Evolutionary conservation across 352 stramenopile genomes (phyloP).

Genomic region (Globisporangium sylvaticum): DNA sequence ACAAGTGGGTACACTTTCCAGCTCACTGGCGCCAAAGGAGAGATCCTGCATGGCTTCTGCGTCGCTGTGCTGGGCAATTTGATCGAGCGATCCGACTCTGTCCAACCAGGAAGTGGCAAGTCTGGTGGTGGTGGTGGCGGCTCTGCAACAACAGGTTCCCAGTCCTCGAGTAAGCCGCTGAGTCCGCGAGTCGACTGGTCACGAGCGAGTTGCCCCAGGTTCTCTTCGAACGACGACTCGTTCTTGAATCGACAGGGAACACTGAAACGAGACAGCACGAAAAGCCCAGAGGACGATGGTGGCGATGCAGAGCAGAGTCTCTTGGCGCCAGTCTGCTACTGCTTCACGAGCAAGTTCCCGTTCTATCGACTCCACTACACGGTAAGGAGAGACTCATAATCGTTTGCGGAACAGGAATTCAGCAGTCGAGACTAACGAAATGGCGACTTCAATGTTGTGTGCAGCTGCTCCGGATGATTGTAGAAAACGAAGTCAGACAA

Average conservation of each 20-base stretch:
- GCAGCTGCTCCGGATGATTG: slow-evolving; percentile 60
- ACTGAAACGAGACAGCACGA: background rate
- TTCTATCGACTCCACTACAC: slow-evolving; percentile 85
- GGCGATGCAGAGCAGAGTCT: background rate
- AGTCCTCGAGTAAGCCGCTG: slow-evolving; percentile 11
- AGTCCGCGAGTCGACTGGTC: slow-evolving; percentile 26
- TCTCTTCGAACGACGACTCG: slow-evolving; percentile 13
- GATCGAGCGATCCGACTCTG: slow-evolving; percentile 3
- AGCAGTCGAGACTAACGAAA: background rate
- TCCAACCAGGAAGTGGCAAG: background rate
- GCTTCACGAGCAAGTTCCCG: slow-evolving; percentile 85
- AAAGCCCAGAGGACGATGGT: background rate
- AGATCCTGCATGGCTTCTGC: slow-evolving; percentile 80
- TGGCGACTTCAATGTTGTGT: background rate
- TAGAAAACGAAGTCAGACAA: slow-evolving; percentile 62
- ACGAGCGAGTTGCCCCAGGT: slow-evolving; percentile 28
- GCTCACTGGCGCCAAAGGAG: slow-evolving; percentile 78
- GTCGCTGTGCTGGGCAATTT: slow-evolving; percentile 60
- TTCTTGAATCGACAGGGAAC: slow-evolving; percentile 10
- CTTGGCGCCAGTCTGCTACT: slow-evolving; percentile 73
- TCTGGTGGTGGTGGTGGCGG: background rate
- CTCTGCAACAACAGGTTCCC: background rate
- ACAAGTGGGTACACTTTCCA: slow-evolving; percentile 79
- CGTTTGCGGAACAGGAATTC: background rate
- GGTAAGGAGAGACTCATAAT: slow-evolving; percentile 28